Evolutionary conservation across 805 yeast species (phyloP).

Genomic region (Clavispora phyllophila): DNA sequence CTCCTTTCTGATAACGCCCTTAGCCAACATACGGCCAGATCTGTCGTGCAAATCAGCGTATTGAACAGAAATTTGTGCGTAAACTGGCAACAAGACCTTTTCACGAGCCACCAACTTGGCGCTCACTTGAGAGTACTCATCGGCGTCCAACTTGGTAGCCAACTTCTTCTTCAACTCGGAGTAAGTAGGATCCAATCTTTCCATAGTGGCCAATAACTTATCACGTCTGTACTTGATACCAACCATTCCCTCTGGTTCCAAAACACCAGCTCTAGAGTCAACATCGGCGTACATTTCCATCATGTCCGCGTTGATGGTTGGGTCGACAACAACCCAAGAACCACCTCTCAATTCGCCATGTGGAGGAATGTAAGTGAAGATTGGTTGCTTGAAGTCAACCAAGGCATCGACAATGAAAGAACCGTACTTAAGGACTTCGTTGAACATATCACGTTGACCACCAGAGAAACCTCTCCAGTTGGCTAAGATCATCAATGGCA

Average conservation of each 20-base stretch:
- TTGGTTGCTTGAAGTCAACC: constrained; percentile 93
- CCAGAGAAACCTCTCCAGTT: constrained; percentile 99
- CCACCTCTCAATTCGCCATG: constrained; percentile 99
- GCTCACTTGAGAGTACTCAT: constrained; percentile 61
- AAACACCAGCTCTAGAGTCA: constrained; percentile 93
- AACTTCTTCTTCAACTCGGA: constrained; percentile 60
- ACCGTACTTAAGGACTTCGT: constrained; percentile 96
- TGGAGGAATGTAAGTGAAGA: constrained; percentile 96
- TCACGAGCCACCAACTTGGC: constrained; percentile 75
- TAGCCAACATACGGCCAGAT: constrained; percentile 95
- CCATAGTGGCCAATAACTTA: constrained; percentile 85
- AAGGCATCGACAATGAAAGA: constrained; percentile 95
- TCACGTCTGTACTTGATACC: constrained; percentile 97
- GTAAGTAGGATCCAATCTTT: constrained; percentile 76
- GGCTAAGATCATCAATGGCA: constrained; percentile 95
- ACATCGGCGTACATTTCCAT: constrained; percentile 99
- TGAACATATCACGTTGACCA: constrained; percentile 99
- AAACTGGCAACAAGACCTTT: constrained; percentile 73
- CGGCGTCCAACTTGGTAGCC: constrained; percentile 49
- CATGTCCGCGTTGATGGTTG: constrained; percentile 92
- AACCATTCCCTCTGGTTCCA: constrained; percentile 99
- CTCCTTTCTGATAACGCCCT: constrained; percentile 83
- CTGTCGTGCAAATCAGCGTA: constrained; percentile 98
- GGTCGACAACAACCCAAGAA: constrained; percentile 99
- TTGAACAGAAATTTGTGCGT: constrained; percentile 88